These are phyloP conservation scores for Cubamyces sp. DNA, from an alignment of 768 basidiomycete species.

Conservation along the genomic window DNA sequence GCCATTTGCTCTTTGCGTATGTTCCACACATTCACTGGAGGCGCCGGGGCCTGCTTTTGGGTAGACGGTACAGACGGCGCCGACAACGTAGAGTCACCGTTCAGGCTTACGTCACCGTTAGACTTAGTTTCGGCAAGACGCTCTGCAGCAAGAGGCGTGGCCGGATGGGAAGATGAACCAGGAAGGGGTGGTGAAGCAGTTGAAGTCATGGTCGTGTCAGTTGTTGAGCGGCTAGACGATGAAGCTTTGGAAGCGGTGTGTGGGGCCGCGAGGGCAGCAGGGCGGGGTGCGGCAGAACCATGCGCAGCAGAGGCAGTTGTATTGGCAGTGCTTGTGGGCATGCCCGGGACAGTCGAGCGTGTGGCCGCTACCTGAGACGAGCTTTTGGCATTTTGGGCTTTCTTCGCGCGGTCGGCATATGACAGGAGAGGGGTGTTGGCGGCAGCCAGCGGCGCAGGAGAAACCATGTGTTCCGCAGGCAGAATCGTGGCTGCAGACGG, in stretches of 20 bases:
- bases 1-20: constrained; percentile 47
- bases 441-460: constrained; percentile 33
- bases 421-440: constrained; percentile 50
- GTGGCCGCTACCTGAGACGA: constrained; percentile 8
- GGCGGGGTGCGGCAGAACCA: constrained; percentile 10
- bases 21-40: constrained; percentile 47
- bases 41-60: constrained; percentile 29
- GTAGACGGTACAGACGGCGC: constrained; percentile 23
- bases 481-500: constrained; percentile 2
- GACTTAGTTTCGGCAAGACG: constrained; percentile 6
- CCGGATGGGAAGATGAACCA: constrained; percentile 21
- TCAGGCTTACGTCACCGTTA: constrained; percentile 29
- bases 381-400: constrained; percentile 36
- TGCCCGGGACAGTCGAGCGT: constrained; percentile 6
- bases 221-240: constrained; percentile 3
- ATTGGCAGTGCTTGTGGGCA: constrained; percentile 5
- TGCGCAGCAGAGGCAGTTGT: constrained; percentile 11
- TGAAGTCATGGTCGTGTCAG: constrained; percentile 3
- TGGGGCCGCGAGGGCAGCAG: constrained; percentile 14
- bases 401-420: constrained; percentile 48
- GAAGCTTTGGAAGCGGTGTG: constrained; percentile 9
- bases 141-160: constrained; percentile 3
- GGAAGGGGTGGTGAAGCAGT: constrained; percentile 6
- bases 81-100: constrained; percentile 19
- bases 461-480: constrained; percentile 32